Base-by-base conservation (phyloP, 768 basidiomycete species). In the Suillus clintonianus region DNA sequence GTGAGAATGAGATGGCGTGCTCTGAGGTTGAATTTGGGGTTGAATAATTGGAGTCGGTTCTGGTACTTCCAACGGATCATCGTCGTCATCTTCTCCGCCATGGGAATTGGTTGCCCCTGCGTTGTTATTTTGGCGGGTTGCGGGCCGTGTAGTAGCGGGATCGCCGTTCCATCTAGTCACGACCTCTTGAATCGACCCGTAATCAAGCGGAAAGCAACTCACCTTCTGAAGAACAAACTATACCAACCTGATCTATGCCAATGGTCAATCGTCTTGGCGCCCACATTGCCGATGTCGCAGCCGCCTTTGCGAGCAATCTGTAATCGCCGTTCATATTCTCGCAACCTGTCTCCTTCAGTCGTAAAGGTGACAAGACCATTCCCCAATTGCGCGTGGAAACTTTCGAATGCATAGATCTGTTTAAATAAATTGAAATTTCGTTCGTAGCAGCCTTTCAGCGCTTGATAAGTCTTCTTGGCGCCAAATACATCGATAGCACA, bases 381-480 rank as follows among this genome's bases (percentile, higher is more conserved):
- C 61, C 84, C 75, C 64, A 67, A 61, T n/a, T 68, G 41, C 5
- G 57, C 62, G 47, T 71, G 77, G 60, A 81, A 89, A 14, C 76
- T 77, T 72, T 93, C 89, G 65, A 90, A 90, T 7, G 85, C 82
- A 70, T 89, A 89, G 43, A 93, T 90, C 73, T 92, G 90, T 75
- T 90, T 92, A 83, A 92, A 93, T 17, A 91, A 77, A 68, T 91
- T 92, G 68, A 93, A 90, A 68, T 92, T 92, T 70, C 91, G 89
- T 71, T 93, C 90, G 66, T 91, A 93, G 70, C 91, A 92, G 24
- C 91, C 90, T 77, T 93, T 93, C 61, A 93, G 82, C 1, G 91
- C 91, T 70, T 92, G 90, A 65, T 91, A 92, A 15, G 90, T 90
- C 74, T 93, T 93, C 76, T 90, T 89, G 59, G 85, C 83, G 4